phyloP scores from a whole-genome alignment of 495 filamentous ascomycete species.

The Thermothielavioides terrestris region DNA sequence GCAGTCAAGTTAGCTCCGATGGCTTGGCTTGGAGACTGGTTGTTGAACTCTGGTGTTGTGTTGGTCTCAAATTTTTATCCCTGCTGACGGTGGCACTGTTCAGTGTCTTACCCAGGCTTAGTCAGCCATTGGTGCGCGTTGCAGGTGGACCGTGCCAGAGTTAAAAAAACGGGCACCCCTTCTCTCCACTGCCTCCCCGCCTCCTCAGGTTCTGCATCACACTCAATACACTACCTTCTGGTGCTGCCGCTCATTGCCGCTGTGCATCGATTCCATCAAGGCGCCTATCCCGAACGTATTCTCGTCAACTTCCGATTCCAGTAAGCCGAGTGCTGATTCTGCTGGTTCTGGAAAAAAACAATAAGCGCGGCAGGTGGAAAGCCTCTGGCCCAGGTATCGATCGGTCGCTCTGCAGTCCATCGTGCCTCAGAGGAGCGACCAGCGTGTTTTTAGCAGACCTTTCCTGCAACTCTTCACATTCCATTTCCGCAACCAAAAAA shows the following conservation, averaged over 20 bases:
- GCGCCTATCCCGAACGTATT: background rate
- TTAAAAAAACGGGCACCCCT: too few species aligned
- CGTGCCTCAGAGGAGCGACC: background rate
- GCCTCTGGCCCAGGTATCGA: too few species aligned
- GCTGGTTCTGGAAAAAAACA: background rate
- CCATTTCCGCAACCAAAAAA: slow-evolving; percentile 2
- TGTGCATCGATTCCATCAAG: background rate
- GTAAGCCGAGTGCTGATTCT: slow-evolving; percentile 1
- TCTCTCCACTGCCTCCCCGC: background rate
- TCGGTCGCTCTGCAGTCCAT: too few species aligned
- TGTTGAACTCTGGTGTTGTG: too few species aligned
- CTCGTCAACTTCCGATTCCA: background rate
- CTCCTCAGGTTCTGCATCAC: background rate
- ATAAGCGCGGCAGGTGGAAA: background rate
- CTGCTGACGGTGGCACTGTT: too few species aligned
- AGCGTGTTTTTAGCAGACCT: background rate
- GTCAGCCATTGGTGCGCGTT: too few species aligned
- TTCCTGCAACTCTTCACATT: background rate
- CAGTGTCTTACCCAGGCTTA: too few species aligned
- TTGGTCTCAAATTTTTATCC: too few species aligned
- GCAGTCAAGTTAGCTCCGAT: too few species aligned
- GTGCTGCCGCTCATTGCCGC: background rate
- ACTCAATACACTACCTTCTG: too few species aligned
- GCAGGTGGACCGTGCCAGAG: too few species aligned
- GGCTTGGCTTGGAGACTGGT: too few species aligned